Conservation (phyloP, 352 stramenopile species). For the Pythium aquatile region DNA sequence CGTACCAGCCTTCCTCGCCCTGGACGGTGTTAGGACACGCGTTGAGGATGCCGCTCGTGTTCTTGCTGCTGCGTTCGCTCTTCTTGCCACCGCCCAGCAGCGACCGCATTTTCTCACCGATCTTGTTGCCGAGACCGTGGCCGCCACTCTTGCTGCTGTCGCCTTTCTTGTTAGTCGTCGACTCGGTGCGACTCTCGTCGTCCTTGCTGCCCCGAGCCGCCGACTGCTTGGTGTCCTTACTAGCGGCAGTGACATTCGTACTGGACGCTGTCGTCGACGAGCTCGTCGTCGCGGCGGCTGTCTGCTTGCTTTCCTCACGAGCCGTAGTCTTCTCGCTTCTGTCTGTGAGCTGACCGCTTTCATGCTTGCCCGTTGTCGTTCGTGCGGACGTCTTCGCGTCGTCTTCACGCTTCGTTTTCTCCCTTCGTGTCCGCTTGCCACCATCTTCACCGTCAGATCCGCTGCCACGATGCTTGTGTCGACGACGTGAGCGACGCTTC, state of each 20-base stretch:
- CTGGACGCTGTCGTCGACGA: slow-evolving; percentile 4
- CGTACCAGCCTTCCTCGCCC: slow-evolving; percentile 86
- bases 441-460: slow-evolving; percentile 26
- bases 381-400: slow-evolving; percentile 26
- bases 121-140: slow-evolving; percentile 57
- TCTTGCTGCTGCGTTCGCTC: slow-evolving; percentile 53
- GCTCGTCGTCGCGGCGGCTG: neutral
- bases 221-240: slow-evolving; percentile 15
- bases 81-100: slow-evolving; percentile 76
- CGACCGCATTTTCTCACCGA: slow-evolving; percentile 81
- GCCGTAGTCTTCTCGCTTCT: slow-evolving; percentile 17
- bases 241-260: slow-evolving; percentile 2
- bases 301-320: slow-evolving; percentile 17
- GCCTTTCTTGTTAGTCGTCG: slow-evolving; percentile 14
- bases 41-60: slow-evolving; percentile 77
- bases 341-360: slow-evolving; percentile 18
- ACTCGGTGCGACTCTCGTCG: slow-evolving; percentile 50
- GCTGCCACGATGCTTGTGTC: slow-evolving; percentile 39
- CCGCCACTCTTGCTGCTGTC: slow-evolving; percentile 32
- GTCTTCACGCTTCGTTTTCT: slow-evolving; percentile 36
- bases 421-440: slow-evolving; percentile 14
- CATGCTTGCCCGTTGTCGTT: slow-evolving; percentile 1
- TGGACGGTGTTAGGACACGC: slow-evolving; percentile 74
- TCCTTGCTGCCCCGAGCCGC: slow-evolving; percentile 33
- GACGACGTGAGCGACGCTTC: slow-evolving; percentile 22